These are phyloP conservation scores for Collybia nuda DNA, from an alignment of 768 basidiomycete species.

Conservation along the genomic window DNA sequence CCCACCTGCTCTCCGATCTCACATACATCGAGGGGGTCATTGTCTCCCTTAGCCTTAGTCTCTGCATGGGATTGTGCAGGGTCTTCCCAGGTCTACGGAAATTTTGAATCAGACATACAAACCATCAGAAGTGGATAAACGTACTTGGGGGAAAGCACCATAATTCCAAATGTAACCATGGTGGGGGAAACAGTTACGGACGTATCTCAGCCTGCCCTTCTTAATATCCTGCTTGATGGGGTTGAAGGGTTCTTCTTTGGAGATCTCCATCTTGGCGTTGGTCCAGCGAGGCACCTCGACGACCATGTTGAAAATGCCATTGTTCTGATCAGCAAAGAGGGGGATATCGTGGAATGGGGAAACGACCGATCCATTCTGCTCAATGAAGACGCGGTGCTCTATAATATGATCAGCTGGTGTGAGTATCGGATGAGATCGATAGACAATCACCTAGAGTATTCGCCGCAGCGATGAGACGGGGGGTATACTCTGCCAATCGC, in stretches of 20 bases:
- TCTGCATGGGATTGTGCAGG: conserved; percentile 84
- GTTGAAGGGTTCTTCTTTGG: conserved; percentile 97
- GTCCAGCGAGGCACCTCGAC: conserved; percentile 99
- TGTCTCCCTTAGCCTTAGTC: conserved; percentile 98
- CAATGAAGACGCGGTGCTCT: conserved; percentile 97
- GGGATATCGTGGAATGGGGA: conserved; percentile 97
- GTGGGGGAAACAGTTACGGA: conserved; percentile 99
- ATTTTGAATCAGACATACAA: conserved; percentile 3
- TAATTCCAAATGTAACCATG: conserved; percentile 99
- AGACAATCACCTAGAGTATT: conserved; percentile 83
- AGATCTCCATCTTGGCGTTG: conserved; percentile 99
- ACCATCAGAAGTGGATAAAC: conserved; percentile 15
- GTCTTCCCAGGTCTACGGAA: conserved; percentile 93
- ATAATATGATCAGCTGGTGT: conserved; percentile 18
- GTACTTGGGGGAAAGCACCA: conserved; percentile 95
- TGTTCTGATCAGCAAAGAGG: conserved; percentile 93
- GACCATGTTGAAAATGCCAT: conserved; percentile 97
- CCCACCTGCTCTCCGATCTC: conserved; percentile 99
- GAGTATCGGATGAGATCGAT: conserved; percentile 9
- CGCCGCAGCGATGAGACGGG: conserved; percentile 82
- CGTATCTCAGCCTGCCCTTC: conserved; percentile 93
- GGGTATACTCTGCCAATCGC: conserved; percentile 53
- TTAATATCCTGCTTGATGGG: conserved; percentile 99
- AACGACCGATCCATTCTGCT: conserved; percentile 81
- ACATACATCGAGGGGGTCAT: conserved; percentile 99